Evolutionary conservation across 192 early-diverging fungal genomes (phyloP).

Genomic region (Polychytrium aggregatum): DNA sequence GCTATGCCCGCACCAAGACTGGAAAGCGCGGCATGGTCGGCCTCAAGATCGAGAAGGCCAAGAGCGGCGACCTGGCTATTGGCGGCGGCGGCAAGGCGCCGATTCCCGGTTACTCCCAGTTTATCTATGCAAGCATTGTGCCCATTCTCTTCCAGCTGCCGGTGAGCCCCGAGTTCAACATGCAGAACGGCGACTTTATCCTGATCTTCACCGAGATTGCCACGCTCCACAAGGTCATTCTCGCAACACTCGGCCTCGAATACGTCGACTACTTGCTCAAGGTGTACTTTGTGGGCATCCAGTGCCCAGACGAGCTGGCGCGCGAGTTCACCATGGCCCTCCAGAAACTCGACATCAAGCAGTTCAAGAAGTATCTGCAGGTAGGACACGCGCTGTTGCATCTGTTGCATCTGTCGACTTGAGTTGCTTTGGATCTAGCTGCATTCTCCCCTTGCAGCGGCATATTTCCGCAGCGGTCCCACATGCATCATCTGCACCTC

Average conservation of each 20-base stretch:
- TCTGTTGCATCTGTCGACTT: too few species aligned
- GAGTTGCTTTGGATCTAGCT: too few species aligned
- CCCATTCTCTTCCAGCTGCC: conserved; percentile 73
- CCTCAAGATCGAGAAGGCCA: background rate
- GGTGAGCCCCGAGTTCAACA: conserved; percentile 56
- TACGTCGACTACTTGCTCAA: conserved; percentile 51
- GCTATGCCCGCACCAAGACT: too few species aligned
- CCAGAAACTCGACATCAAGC: conserved; percentile 28
- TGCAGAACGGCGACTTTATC: conserved; percentile 62
- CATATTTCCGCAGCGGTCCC: too few species aligned
- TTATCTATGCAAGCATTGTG: conserved; percentile 63
- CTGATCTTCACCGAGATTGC: conserved; percentile 49
- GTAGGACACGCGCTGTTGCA: too few species aligned
- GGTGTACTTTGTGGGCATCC: conserved; percentile 51
- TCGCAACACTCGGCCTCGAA: conserved; percentile 37
- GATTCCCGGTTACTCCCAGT: conserved; percentile 56
- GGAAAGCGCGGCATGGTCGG: too few species aligned
- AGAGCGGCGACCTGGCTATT: background rate
- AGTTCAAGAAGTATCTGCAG: conserved; percentile 65
- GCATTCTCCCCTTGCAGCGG: too few species aligned
- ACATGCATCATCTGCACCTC: too few species aligned
- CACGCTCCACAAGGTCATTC: conserved; percentile 35
- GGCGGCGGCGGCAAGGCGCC: conserved; percentile 4
- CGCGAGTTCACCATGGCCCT: conserved; percentile 37
- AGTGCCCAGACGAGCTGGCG: conserved; percentile 51